Percentiles rank a stretch among this genome's conserved stretches.
Conservation (phyloP, 2,329 filamentous ascomycete genomes). For the Grosmannia penicillata region DNA sequence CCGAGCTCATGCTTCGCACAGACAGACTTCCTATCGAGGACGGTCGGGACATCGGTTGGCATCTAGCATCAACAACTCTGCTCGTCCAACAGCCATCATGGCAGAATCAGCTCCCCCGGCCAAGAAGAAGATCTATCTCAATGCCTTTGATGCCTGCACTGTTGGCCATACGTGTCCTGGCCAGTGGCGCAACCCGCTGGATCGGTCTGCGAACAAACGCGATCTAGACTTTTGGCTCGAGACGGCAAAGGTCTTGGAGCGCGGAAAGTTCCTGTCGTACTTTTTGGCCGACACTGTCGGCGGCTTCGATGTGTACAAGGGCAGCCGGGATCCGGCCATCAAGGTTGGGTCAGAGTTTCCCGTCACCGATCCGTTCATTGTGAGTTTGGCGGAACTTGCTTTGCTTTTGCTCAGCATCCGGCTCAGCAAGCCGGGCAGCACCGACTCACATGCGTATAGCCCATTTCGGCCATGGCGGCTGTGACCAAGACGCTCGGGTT, state of each 20-base stretch:
- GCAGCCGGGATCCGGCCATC: conserved; percentile 3
- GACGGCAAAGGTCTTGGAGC: not conserved
- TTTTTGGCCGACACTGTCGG: conserved; percentile 7
- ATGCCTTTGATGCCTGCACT: not conserved
- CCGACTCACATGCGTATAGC: too few species aligned
- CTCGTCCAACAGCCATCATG: not conserved
- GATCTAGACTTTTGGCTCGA: conserved; percentile 2
- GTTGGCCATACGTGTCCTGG: conserved; percentile 1
- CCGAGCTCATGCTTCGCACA: too few species aligned
- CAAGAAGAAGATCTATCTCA: not conserved
- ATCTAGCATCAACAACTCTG: not conserved
- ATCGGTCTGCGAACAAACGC: not conserved
- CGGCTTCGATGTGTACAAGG: conserved; percentile 8
- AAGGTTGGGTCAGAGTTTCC: not conserved
- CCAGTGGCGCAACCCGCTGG: conserved; percentile 5
- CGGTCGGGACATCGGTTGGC: too few species aligned
- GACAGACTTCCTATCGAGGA: too few species aligned
- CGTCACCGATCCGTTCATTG: not conserved
- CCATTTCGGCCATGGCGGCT: conserved; percentile 11
- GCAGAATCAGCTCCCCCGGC: not conserved
- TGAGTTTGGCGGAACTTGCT: too few species aligned
- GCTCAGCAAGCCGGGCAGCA: too few species aligned
- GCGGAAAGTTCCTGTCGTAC: conserved; percentile 3
- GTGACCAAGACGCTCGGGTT: conserved; percentile 10
- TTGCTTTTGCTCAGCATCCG: too few species aligned